Evolutionary conservation across 2,329 filamentous ascomycete species (phyloP).

Genomic region (Colletotrichum siamense): DNA sequence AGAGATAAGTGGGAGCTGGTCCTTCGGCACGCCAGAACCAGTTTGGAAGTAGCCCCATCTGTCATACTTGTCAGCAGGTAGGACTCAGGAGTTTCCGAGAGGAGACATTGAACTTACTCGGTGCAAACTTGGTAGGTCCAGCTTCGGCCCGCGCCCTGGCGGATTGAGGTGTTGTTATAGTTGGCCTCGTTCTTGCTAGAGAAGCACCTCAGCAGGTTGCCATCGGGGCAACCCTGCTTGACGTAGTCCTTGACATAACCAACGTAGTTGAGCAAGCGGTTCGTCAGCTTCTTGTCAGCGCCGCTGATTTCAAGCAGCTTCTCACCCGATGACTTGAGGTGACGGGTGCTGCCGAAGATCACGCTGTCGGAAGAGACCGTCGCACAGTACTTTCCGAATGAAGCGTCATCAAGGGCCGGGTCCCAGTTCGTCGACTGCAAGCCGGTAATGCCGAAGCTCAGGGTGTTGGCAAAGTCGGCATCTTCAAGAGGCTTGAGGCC

Average conservation of each 20-base stretch:
- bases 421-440: slow-evolving; percentile 62
- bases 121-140: slow-evolving; percentile 63
- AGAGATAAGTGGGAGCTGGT: slow-evolving; percentile 73
- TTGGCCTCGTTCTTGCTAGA: slow-evolving; percentile 26
- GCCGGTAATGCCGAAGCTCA: slow-evolving; percentile 45
- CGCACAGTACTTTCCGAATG: slow-evolving; percentile 54
- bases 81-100: not conserved
- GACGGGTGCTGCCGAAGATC: slow-evolving; percentile 46
- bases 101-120: slow-evolving; percentile 37
- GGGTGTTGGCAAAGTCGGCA: slow-evolving; percentile 52
- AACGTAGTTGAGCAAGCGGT: slow-evolving; percentile 57
- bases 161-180: slow-evolving; percentile 25
- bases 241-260: slow-evolving; percentile 44
- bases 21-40: slow-evolving; percentile 69
- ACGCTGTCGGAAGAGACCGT: slow-evolving; percentile 46
- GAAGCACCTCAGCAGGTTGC: slow-evolving; percentile 34
- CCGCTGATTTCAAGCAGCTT: slow-evolving; percentile 47
- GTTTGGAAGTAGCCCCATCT: slow-evolving; percentile 83
- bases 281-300: slow-evolving; percentile 37
- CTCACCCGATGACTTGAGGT: slow-evolving; percentile 37
- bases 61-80: not conserved
- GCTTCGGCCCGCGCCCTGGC: slow-evolving; percentile 34
- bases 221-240: slow-evolving; percentile 25
- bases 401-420: slow-evolving; percentile 44
- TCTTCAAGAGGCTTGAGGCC: slow-evolving; percentile 49